Evolutionary conservation across 2,329 filamentous ascomycete species (phyloP), one percentile per base, ranked within the genome.

Genomic region (Exophiala lecanii-corni): DNA sequence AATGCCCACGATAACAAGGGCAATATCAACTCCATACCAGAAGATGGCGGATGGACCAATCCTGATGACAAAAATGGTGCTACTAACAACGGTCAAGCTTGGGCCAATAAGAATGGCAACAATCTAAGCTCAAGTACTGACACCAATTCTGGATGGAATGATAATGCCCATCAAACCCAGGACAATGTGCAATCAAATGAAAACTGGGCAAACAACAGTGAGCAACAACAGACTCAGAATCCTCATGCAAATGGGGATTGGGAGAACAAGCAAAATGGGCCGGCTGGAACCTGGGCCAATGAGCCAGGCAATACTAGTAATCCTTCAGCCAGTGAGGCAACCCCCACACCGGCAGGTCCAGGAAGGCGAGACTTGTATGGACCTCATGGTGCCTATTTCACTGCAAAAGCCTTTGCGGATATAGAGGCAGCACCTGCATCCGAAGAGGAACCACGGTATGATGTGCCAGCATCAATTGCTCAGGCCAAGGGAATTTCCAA

Each of bases 381-480:
- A 3, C 55, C 55, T 6, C 36, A 55, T 38, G 55, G 55, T n/a
- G 39, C 45, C 9, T 57, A 57, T 26, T 50, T 51, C 28, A 41
- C 46, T 9, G 33, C 43, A 2, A 50, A 49, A 36, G 33, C 45
- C 15, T 17, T 31, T 33, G 43, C 32, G 26, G 31, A 41, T 9
- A 31, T 21, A 19, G 36, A 28, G 20, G 17, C 38, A 20, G 35
- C 39, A 9, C 25, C 43, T 9, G 47, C 51, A 41, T 48, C 49
- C 6, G 53, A 55, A 31, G 53, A 55, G 37, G 53, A 54, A 38
- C 53, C 55, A 9, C 41, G 49, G 32, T 57, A 55, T 39, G 55
- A 57, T 39, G 43, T 57, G 6, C 55, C 55, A 26, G 21, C 49
- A 32, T 37, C 33, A 5, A 38, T 53, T 26, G 48, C 48, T 18